phyloP scores from a whole-genome alignment of 2,329 filamentous ascomycete genomes.

The Penicillium sumatraense region DNA sequence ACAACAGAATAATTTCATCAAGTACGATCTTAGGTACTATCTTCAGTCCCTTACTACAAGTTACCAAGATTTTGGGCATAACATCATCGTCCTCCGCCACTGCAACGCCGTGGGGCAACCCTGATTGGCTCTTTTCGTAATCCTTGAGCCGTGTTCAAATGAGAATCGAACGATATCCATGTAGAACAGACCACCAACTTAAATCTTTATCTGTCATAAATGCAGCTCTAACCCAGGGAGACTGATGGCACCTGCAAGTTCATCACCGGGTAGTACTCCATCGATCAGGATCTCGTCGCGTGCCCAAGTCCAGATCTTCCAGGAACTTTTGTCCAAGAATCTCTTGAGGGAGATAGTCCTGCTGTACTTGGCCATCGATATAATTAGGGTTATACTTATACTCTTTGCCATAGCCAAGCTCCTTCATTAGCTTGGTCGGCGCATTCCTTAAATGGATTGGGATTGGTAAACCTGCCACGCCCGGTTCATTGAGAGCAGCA shows the following conservation, averaged over 20 bases:
- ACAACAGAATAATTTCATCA: too few relatives aligned
- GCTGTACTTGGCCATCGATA: conserved; percentile 75
- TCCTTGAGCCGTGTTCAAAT: too few relatives aligned
- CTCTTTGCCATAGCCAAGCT: conserved; percentile 84
- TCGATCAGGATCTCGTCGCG: conserved; percentile 73
- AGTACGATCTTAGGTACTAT: too few relatives aligned
- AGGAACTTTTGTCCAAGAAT: conserved; percentile 74
- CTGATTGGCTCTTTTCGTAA: conserved; percentile 7
- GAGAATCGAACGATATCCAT: too few relatives aligned
- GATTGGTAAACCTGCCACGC: conserved; percentile 78
- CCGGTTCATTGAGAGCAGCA: conserved; percentile 78
- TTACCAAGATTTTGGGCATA: conserved; percentile 8
- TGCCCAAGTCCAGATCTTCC: conserved; percentile 79
- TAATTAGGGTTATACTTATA: conserved; percentile 99
- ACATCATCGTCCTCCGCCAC: conserved; percentile 19
- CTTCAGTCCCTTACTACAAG: neutral
- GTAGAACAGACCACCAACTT: too few relatives aligned
- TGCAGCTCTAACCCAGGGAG: too few relatives aligned
- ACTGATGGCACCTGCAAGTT: neutral
- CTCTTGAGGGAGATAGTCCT: conserved; percentile 87
- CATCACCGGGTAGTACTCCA: neutral
- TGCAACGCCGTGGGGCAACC: conserved; percentile 3
- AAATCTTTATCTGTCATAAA: too few relatives aligned
- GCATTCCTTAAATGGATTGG: conserved; percentile 90
- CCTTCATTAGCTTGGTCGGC: conserved; percentile 89